phyloP scores from a whole-genome alignment of 2,329 filamentous ascomycete species.

The Scleromitrula shiraiana region DNA sequence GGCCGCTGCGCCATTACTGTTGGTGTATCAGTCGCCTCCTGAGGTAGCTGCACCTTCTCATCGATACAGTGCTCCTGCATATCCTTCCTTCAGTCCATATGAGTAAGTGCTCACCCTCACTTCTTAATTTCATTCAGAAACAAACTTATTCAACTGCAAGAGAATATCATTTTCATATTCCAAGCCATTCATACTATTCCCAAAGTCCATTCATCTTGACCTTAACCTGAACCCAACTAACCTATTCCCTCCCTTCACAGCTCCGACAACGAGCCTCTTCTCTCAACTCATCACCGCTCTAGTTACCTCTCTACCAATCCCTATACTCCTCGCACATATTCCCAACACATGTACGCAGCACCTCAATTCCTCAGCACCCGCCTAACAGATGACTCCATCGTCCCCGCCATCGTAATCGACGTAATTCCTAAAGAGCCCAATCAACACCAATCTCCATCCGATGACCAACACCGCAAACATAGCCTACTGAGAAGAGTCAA shows the following conservation, averaged over 20 bases:
- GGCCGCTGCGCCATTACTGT: constrained; percentile 1
- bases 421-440: constrained; percentile 10
- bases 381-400: constrained; percentile 27
- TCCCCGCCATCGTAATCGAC: constrained; percentile 24
- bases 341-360: constrained; percentile 16
- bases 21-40: background rate
- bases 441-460: background rate
- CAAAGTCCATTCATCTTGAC: no score
- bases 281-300: constrained; percentile 7
- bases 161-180: background rate
- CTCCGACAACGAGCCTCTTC: constrained; percentile 23
- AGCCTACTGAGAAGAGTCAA: constrained; percentile 2
- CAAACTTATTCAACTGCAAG: background rate
- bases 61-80: constrained; percentile 4
- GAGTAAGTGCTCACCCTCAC: constrained; percentile 7
- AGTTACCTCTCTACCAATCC: constrained; percentile 18
- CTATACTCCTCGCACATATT: constrained; percentile 16
- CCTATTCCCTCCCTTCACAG: constrained; percentile 12
- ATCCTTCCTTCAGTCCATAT: constrained; percentile 5
- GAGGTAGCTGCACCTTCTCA: background rate
- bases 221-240: background rate
- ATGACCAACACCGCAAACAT: background rate
- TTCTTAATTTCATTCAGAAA: no score
- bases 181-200: background rate
- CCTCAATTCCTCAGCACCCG: constrained; percentile 22